phyloP scores from a whole-genome alignment of 2,329 filamentous ascomycete species.

The Hypomyces perniciosus region DNA sequence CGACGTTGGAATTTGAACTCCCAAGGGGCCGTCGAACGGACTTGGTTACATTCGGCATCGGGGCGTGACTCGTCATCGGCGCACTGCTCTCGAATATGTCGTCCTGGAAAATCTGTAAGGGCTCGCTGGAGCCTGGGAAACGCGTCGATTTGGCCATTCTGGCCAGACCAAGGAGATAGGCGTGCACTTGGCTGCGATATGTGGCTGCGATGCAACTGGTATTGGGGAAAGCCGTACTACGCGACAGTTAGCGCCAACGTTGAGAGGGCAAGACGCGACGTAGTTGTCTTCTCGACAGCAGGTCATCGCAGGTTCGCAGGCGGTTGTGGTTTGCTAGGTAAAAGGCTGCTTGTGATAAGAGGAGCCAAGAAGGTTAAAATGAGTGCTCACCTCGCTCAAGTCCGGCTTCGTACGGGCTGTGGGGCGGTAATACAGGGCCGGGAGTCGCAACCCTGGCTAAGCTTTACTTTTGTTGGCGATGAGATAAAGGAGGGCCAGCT shows the following conservation, averaged over 20 bases:
- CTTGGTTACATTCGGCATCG: conserved; percentile 48
- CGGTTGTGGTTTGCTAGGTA: too few relatives aligned
- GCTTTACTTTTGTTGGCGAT: conserved; percentile 8
- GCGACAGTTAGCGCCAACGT: conserved; percentile 7
- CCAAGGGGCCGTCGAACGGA: conserved; percentile 43
- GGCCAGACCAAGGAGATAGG: conserved; percentile 28
- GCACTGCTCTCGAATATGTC: conserved; percentile 39
- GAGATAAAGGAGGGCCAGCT: conserved; percentile 8
- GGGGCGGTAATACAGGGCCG: conserved; percentile 11
- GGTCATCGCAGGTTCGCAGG: neutral
- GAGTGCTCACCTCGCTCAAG: conserved; percentile 12
- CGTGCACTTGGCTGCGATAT: conserved; percentile 6
- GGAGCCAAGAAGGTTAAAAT: neutral
- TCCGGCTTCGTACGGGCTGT: conserved; percentile 10
- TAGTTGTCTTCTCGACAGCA: neutral
- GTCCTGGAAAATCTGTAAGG: conserved; percentile 49
- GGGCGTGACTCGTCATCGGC: conserved; percentile 49
- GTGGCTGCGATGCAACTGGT: neutral
- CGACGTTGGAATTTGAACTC: conserved; percentile 53
- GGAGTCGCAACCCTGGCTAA: conserved; percentile 9
- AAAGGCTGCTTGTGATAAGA: neutral
- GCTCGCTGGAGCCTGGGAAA: conserved; percentile 40
- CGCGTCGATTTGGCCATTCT: conserved; percentile 49
- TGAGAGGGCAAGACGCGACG: conserved; percentile 5
- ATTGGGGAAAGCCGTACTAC: neutral